Conservation (phyloP, 495 filamentous ascomycete genomes). For the Tuber umbilicatum region DNA sequence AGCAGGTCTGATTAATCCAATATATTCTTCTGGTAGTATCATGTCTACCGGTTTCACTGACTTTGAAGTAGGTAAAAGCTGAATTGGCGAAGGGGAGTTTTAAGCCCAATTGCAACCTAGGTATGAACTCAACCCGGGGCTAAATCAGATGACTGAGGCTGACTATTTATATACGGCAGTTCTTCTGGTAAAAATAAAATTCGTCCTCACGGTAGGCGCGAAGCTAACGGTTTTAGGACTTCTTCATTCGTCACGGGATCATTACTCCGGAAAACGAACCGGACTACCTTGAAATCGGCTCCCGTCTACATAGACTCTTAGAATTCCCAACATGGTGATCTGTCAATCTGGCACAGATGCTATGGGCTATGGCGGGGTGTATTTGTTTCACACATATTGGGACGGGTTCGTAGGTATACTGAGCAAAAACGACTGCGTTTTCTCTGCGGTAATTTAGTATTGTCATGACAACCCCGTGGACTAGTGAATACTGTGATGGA, state of each 20-base stretch:
- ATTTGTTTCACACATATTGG: background rate
- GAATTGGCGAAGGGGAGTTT: constrained; percentile 67
- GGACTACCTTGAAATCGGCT: constrained; percentile 68
- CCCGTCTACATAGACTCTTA: constrained; percentile 69
- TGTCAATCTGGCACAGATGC: background rate
- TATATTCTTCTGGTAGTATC: too few relatives aligned
- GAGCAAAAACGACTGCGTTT: background rate
- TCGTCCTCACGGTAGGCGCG: background rate
- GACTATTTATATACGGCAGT: background rate
- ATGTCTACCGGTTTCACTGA: background rate
- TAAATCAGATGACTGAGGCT: background rate
- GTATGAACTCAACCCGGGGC: constrained; percentile 8
- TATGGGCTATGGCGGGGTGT: background rate
- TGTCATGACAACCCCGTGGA: background rate
- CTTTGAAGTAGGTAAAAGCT: constrained; percentile 44
- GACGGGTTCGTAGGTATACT: background rate
- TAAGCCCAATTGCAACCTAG: constrained; percentile 85
- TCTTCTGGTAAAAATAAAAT: background rate
- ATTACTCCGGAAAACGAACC: constrained; percentile 75
- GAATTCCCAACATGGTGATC: constrained; percentile 58
- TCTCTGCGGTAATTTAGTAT: background rate
- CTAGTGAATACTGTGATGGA: background rate
- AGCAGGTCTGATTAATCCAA: constrained; percentile 61
- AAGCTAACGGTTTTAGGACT: constrained; percentile 63
- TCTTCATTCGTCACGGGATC: constrained; percentile 81